Base-by-base conservation (phyloP, 345 rosid species). In the Mallotus nudiflorus region DNA sequence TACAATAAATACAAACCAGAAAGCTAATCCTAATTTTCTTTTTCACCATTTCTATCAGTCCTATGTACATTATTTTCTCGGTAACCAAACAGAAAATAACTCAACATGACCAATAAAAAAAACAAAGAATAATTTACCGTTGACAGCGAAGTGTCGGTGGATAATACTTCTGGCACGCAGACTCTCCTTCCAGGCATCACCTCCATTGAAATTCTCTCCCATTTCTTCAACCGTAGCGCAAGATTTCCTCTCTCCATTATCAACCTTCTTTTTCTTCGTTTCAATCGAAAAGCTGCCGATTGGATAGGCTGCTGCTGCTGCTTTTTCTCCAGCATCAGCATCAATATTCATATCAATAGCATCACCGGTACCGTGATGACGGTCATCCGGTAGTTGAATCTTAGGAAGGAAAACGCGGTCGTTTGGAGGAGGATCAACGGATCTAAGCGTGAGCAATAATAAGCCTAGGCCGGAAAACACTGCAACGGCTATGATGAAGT, bases 181-280 rank as follows among this genome's bases (percentile, higher is more conserved):
- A 76, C 89, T 92, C 66, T 88, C 90, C 75, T 82, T 79, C 61
- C 77, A 78, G 29, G 82, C 80, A 51, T 80, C 80, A 12, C 82
- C 83, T 7, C 87, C 85, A n/a, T 66, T 73, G 70, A 95, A 89
- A 68, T 66, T 85, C 72, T 75, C 82, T 52, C 98, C 99, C 99
- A 92, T 95, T 72, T 92, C 96, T 71, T 92, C 98, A 73, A 92
- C 98, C 50, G 97, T 92, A 44, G 94, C 94, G 69, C 99, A 95
- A 9, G 85, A 49, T 54, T 84, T 10, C 61, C 31, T 76, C 72
- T 12, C 61, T 49, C 56, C 53, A 4, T 15, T 70, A 28, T 53
- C 39, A 4, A 42, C 11, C 2, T 42, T 42, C 1, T 42, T 12
- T 12, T 8, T 42, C 5, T 70, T 78, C 42, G 55, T 56, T 19